These are phyloP conservation scores for Beta corolliflora DNA, from an alignment of 179 eudicot genomes.

Conservation along the genomic window DNA sequence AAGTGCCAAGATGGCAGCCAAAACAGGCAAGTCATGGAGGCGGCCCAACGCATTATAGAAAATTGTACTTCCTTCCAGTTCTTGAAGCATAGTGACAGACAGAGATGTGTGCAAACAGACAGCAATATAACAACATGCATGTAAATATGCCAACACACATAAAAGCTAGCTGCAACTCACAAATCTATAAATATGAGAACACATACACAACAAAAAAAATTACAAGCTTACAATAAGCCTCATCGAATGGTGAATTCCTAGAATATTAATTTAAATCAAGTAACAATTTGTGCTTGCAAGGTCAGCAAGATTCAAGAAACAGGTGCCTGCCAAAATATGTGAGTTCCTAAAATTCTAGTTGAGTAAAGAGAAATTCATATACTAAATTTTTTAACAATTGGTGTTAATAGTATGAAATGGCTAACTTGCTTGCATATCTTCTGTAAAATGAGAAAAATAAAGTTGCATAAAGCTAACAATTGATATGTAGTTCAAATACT, in stretches of 20 bases:
- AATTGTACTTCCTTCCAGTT: too few relatives aligned
- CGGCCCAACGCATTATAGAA: too few relatives aligned
- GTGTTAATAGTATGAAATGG: background rate
- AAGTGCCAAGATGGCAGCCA: too few relatives aligned
- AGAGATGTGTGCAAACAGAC: background rate
- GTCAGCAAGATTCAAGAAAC: background rate
- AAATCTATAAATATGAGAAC: too few relatives aligned
- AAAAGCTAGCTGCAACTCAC: too few relatives aligned
- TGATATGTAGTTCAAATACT: background rate
- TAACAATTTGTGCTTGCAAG: background rate
- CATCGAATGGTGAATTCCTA: background rate
- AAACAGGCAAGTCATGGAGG: too few relatives aligned
- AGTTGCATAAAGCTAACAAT: slow-evolving; percentile 10
- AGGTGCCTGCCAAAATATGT: background rate
- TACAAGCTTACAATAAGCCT: background rate
- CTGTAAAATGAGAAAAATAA: background rate
- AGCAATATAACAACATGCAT: background rate
- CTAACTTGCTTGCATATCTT: background rate
- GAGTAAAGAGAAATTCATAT: background rate
- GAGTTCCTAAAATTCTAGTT: too few relatives aligned
- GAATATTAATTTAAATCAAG: too few relatives aligned
- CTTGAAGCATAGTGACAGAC: too few relatives aligned
- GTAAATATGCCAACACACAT: background rate
- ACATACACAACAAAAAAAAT: background rate
- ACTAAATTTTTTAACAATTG: background rate